phyloP scores from a whole-genome alignment of 2,329 filamentous ascomycete genomes.

The Dothidotthia symphoricarpi region DNA sequence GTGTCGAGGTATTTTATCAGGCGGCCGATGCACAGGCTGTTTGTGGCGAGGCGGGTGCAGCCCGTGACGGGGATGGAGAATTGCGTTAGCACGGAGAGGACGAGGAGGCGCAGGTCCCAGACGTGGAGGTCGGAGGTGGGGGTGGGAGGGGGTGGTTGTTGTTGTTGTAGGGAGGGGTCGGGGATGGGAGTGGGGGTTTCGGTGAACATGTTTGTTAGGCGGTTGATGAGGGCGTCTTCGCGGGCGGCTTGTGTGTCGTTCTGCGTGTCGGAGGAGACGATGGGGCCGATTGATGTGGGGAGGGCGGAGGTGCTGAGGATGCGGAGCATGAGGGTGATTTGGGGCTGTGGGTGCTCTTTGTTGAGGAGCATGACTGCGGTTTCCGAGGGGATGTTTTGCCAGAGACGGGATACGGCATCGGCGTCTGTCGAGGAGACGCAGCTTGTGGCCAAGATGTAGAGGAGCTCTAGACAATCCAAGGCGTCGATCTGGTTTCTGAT shows the following conservation, averaged over 20 bases:
- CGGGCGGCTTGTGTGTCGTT: constrained; percentile 34
- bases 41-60: constrained; percentile 62
- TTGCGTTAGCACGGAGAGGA: constrained; percentile 50
- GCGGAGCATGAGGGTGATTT: constrained; percentile 64
- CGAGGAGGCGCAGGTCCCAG: constrained; percentile 48
- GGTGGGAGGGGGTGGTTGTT: background rate
- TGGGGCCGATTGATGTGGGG: constrained; percentile 64
- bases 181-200: constrained; percentile 47
- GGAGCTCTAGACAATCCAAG: constrained; percentile 61
- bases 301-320: constrained; percentile 67
- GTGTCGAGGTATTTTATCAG: constrained; percentile 75
- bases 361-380: constrained; percentile 67
- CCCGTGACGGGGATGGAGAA: constrained; percentile 63
- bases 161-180: constrained; percentile 12
- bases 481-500: constrained; percentile 63
- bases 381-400: constrained; percentile 65
- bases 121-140: constrained; percentile 33
- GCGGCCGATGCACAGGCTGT: constrained; percentile 69
- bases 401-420: constrained; percentile 55
- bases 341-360: constrained; percentile 61
- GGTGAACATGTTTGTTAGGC: constrained; percentile 61
- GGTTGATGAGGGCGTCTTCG: constrained; percentile 57
- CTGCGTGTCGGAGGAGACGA: constrained; percentile 51
- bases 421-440: constrained; percentile 48
- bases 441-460: constrained; percentile 63